Evolutionary conservation across 768 basidiomycete species (phyloP).

Genomic region (Wakefieldia striispora): DNA sequence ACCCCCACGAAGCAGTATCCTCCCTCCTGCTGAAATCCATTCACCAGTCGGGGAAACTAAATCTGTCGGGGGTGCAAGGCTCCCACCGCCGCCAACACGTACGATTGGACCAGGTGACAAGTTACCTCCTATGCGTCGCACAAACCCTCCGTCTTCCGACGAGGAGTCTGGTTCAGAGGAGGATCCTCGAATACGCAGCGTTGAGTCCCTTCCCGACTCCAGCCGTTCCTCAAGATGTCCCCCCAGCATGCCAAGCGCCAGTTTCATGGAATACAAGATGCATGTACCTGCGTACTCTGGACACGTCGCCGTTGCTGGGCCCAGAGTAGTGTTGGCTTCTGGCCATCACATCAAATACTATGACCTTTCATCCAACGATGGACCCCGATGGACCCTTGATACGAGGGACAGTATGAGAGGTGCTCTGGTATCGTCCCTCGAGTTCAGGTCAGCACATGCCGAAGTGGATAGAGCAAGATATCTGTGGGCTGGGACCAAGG

Average conservation of each 20-base stretch:
- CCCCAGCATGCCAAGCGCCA: constrained; percentile 33
- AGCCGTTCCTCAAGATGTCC: constrained; percentile 62
- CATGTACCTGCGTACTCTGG: constrained; percentile 54
- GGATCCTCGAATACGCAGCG: constrained; percentile 42
- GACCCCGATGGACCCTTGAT: constrained; percentile 51
- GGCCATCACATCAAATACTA: constrained; percentile 62
- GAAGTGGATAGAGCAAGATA: constrained; percentile 54
- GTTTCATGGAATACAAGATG: constrained; percentile 47
- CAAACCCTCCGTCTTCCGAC: constrained; percentile 40
- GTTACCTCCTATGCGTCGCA: constrained; percentile 59
- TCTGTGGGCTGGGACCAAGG: constrained; percentile 89
- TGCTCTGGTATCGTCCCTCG: constrained; percentile 70
- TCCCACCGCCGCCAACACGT: constrained; percentile 75
- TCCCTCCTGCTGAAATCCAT: constrained; percentile 17
- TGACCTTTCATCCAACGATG: constrained; percentile 49
- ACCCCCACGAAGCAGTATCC: background rate
- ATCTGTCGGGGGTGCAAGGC: constrained; percentile 31
- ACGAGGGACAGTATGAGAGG: constrained; percentile 68
- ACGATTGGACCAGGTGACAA: constrained; percentile 68
- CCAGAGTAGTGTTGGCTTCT: constrained; percentile 55
- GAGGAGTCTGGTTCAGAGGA: constrained; percentile 66
- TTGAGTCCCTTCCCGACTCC: constrained; percentile 64
- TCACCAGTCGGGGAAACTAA: constrained; percentile 26
- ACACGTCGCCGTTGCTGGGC: constrained; percentile 54
- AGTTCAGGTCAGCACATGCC: constrained; percentile 57